Base-by-base conservation (phyloP, 495 filamentous ascomycete genomes). In the Mycothermus thermophilus region DNA sequence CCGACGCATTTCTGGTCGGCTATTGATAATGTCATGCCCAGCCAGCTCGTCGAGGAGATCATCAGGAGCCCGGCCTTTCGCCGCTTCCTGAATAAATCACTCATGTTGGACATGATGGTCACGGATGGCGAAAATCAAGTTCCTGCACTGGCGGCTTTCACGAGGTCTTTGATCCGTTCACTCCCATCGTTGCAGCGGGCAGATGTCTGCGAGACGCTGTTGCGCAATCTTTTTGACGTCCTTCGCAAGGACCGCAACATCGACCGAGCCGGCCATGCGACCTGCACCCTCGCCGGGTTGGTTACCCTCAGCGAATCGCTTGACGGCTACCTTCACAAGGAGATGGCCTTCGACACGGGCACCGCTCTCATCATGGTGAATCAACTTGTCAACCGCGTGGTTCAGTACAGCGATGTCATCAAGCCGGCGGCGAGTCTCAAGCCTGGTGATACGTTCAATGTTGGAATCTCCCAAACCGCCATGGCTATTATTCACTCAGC, bases 1-100 rank as follows among this genome's bases (percentile, higher is more conserved):
- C 69, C 81, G 0, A 69, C 66, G 27, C 78, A 80, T 37, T 92
- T 93, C 46, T 93, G 86, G 86, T 77, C 79, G 42, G 80, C 83
- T 1, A 80, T 84, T 62, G 79, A 80, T 20, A 67, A 78, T 11
- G 80, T 85, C 29, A 79, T 79, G 2, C 77, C 83, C 5, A 72
- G 75, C 20, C 65, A 73, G 18, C 64, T 93, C 26, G 71, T 80
- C 30, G 82, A 92, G 41, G 72, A 79, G 33, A 72, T 90, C 30
- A 79, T 88, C 50, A 70, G 70, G 33, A 83, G 76, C 43, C 70
- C 74, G 12, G 72, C 75, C 22, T 78, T 83, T 41, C 65, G 71
- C 27, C 52, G 62, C 12, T 65, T 79, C 13, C 60, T 90, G 6
- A 50, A 65, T 40, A 53, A 66, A 28, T 69, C 71, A n/a, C 58